Evolutionary conservation across 768 basidiomycete genomes (phyloP).

Genomic region (Psilocybe sp.): DNA sequence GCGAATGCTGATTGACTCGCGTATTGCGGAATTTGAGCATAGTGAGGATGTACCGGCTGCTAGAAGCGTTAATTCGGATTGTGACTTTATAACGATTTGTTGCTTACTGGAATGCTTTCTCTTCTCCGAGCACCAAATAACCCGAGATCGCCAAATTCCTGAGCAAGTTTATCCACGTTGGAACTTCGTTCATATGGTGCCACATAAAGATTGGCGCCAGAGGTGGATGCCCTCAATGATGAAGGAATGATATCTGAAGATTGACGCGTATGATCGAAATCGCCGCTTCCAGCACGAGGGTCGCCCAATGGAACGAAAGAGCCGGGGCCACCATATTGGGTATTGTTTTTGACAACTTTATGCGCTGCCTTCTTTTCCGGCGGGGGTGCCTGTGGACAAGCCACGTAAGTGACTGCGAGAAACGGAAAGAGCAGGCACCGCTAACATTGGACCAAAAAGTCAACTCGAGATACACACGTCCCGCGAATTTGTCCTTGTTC

Average conservation of each 20-base stretch:
- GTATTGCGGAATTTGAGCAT: constrained; percentile 34
- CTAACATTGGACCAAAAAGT: constrained; percentile 95
- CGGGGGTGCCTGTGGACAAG: constrained; percentile 57
- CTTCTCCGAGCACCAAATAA: constrained; percentile 45
- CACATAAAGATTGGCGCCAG: constrained; percentile 63
- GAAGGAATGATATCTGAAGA: constrained; percentile 56
- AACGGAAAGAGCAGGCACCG: constrained; percentile 12
- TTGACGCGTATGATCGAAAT: constrained; percentile 35
- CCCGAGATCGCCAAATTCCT: constrained; percentile 66
- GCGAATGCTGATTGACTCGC: constrained; percentile 28
- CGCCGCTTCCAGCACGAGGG: constrained; percentile 25
- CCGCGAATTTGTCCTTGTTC: constrained; percentile 90
- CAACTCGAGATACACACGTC: constrained; percentile 93
- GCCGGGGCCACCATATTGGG: constrained; percentile 78
- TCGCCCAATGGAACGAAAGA: constrained; percentile 61
- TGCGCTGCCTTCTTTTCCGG: constrained; percentile 65
- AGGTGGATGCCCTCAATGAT: constrained; percentile 59
- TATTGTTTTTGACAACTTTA: constrained; percentile 48
- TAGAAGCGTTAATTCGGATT: constrained; percentile 1
- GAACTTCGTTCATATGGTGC: constrained; percentile 62
- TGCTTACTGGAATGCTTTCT: constrained; percentile 60
- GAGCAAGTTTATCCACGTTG: constrained; percentile 52
- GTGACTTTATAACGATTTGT: not conserved
- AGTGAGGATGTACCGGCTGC: constrained; percentile 34
- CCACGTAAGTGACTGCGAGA: constrained; percentile 6